Percentiles rank a stretch among this genome's conserved stretches.
Evolutionary conservation across 2,329 filamentous ascomycete species (phyloP).

Genomic region (Cytospora piceicola): DNA sequence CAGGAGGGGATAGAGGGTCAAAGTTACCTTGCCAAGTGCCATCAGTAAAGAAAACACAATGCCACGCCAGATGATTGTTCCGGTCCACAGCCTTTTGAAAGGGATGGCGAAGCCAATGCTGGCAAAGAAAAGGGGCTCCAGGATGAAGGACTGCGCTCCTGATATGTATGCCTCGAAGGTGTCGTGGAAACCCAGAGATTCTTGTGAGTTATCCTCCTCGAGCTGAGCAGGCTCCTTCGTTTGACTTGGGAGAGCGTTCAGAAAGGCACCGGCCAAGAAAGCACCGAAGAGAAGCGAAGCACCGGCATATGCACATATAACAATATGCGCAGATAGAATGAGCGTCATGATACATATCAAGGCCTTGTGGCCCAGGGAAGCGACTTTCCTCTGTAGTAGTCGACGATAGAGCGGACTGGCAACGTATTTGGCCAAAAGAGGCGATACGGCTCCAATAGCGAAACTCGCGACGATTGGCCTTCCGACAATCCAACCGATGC

Average conservation of each 20-base stretch:
- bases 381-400: slow-evolving; percentile 42
- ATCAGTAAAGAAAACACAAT: slow-evolving; percentile 61
- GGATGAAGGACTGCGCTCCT: slow-evolving; percentile 46
- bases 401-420: slow-evolving; percentile 43
- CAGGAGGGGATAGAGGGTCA: too few relatives aligned
- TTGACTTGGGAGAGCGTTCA: slow-evolving; percentile 43
- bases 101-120: slow-evolving; percentile 64
- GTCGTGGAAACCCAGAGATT: slow-evolving; percentile 44
- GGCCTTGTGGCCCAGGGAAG: slow-evolving; percentile 38
- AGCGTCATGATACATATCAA: slow-evolving; percentile 41
- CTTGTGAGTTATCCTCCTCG: slow-evolving; percentile 41
- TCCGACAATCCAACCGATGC: slow-evolving; percentile 43
- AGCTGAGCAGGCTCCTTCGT: slow-evolving; percentile 41
- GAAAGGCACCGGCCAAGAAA: slow-evolving; percentile 46
- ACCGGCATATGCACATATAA: slow-evolving; percentile 42
- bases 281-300: slow-evolving; percentile 45
- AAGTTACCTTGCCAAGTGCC: slow-evolving; percentile 46
- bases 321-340: slow-evolving; percentile 36
- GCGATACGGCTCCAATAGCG: slow-evolving; percentile 41
- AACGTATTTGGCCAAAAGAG: slow-evolving; percentile 43
- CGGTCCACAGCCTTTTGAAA: slow-evolving; percentile 57
- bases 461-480: slow-evolving; percentile 44
- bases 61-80: slow-evolving; percentile 58
- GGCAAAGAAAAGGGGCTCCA: slow-evolving; percentile 64
- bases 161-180: slow-evolving; percentile 45